phyloP scores from a whole-genome alignment of 2,329 filamentous ascomycete species.

The Polychaeton citri region DNA sequence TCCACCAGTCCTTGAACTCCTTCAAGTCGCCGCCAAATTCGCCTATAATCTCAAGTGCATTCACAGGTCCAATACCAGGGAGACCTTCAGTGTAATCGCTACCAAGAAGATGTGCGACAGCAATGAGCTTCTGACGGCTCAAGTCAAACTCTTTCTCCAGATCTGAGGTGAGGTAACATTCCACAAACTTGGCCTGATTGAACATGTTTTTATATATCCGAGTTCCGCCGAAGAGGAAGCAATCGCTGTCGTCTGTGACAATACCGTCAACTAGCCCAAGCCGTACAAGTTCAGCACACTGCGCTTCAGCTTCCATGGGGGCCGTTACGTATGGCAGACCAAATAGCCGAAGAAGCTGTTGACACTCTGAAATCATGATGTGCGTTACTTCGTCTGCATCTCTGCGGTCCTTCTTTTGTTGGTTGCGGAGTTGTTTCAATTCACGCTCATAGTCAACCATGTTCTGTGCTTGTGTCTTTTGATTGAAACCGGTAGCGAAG shows the following conservation, averaged over 20 bases:
- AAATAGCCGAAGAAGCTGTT: conserved; percentile 78
- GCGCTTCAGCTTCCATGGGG: conserved; percentile 97
- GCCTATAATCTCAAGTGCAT: conserved; percentile 82
- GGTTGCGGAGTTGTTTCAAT: conserved; percentile 71
- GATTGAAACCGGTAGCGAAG: conserved; percentile 78
- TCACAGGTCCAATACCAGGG: conserved; percentile 82
- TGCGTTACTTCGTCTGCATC: conserved; percentile 96
- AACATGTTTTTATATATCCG: conserved; percentile 99
- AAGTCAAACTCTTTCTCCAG: conserved; percentile 82
- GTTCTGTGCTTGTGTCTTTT: conserved; percentile 56
- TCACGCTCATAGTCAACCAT: conserved; percentile 75
- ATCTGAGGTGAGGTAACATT: conserved; percentile 78
- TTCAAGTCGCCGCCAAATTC: conserved; percentile 61
- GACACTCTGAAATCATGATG: conserved; percentile 90
- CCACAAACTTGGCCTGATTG: conserved; percentile 93
- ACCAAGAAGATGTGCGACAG: conserved; percentile 78
- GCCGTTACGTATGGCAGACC: conserved; percentile 94
- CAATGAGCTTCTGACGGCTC: conserved; percentile 73
- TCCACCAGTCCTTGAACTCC: conserved; percentile 84
- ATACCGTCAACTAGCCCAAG: conserved; percentile 91
- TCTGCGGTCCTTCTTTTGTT: conserved; percentile 90
- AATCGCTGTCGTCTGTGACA: conserved; percentile 94
- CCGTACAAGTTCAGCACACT: conserved; percentile 80
- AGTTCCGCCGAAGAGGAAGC: conserved; percentile 90
- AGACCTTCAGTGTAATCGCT: conserved; percentile 93